Conservation (phyloP, 2,329 filamentous ascomycete genomes). For the Aspergillus sp. region DNA sequence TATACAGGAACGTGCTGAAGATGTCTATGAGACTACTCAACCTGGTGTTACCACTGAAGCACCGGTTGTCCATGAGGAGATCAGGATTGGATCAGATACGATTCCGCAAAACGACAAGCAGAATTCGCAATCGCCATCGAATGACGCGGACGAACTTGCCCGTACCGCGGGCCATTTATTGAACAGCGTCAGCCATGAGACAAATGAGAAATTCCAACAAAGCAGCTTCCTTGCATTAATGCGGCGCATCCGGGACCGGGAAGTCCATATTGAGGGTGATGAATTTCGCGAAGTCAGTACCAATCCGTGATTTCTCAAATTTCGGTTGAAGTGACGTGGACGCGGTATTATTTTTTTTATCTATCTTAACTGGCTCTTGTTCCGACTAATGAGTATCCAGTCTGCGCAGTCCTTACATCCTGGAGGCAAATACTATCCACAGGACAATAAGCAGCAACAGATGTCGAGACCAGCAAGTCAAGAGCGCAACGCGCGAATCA, state of each 20-base stretch:
- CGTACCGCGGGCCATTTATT: conserved; percentile 64
- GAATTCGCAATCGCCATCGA: conserved; percentile 23
- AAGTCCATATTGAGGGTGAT: conserved; percentile 65
- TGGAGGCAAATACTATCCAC: conserved; percentile 40
- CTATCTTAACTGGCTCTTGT: conserved; percentile 20
- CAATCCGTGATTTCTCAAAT: conserved; percentile 31
- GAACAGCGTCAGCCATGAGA: conserved; percentile 59
- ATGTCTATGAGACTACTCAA: conserved; percentile 12
- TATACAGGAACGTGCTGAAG: conserved; percentile 9
- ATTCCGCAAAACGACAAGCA: conserved; percentile 31
- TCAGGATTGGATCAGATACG: conserved; percentile 38
- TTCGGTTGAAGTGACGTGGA: conserved; percentile 28
- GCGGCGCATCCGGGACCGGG: conserved; percentile 62
- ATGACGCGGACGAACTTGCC: conserved; percentile 60
- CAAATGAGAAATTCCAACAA: conserved; percentile 66
- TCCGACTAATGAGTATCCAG: conserved; percentile 31
- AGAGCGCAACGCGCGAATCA: conserved; percentile 2
- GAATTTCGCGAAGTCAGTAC: conserved; percentile 43
- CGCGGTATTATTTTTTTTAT: conserved; percentile 26
- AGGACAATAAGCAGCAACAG: conserved; percentile 14
- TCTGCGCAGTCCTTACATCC: conserved; percentile 39
- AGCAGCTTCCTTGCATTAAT: conserved; percentile 70
- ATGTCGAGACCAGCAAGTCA: background rate
- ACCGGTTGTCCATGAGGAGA: conserved; percentile 14
- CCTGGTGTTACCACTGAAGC: conserved; percentile 5